Conservation (phyloP, 352 stramenopile species). For the Phytophthora quininea region DNA sequence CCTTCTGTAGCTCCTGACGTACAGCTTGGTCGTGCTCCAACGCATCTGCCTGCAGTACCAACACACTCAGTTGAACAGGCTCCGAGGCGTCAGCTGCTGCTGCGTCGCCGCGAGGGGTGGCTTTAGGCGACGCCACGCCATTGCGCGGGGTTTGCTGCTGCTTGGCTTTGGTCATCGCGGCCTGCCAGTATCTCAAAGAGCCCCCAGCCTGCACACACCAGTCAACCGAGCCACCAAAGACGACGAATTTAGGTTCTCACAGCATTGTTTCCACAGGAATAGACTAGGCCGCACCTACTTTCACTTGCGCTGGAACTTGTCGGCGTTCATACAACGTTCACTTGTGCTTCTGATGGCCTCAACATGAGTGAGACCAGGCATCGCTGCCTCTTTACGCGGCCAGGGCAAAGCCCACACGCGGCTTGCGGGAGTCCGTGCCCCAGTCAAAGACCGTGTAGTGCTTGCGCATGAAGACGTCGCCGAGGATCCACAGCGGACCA, state of each 20-base stretch:
- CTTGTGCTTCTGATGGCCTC: not conserved
- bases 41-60: constrained; percentile 64
- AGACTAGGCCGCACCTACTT: constrained; percentile 9
- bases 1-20: constrained; percentile 48
- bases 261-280: constrained; percentile 26
- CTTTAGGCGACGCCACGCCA: constrained; percentile 19
- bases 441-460: constrained; percentile 96
- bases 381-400: constrained; percentile 45
- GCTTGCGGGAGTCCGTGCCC: constrained; percentile 70
- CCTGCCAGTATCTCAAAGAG: too few species aligned
- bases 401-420: constrained; percentile 87
- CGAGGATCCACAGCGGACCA: constrained; percentile 88
- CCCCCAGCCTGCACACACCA: too few species aligned
- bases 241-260: constrained; percentile 28
- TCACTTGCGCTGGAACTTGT: constrained; percentile 2
- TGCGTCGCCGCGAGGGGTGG: constrained; percentile 19
- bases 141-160: constrained; percentile 19
- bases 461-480: constrained; percentile 96
- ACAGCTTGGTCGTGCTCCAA: constrained; percentile 62
- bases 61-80: constrained; percentile 43
- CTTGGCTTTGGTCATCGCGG: constrained; percentile 32
- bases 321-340: constrained; percentile 11
- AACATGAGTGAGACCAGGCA: too few species aligned
- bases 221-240: not conserved
- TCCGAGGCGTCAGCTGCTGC: constrained; percentile 2